Conservation (phyloP, 106 monocot genomes). For the Posidonia australis region DNA sequence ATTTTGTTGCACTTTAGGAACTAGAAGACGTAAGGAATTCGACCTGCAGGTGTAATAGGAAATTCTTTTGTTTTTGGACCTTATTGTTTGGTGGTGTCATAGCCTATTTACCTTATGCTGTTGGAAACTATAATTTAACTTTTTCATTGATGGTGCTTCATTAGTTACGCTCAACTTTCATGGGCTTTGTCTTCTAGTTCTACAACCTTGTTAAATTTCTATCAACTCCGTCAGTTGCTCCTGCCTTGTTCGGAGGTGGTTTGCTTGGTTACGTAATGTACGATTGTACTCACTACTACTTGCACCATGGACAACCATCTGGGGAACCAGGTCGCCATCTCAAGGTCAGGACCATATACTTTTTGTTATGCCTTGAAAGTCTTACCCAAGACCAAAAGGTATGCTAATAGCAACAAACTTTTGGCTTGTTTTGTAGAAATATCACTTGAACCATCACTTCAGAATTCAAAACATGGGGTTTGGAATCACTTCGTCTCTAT, state of each 20-base stretch:
- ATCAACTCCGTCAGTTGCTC: conserved; percentile 35
- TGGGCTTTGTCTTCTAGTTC: conserved; percentile 36
- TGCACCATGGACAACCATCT: conserved; percentile 79
- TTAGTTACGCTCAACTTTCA: no score
- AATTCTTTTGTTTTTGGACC: no score
- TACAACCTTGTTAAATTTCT: conserved; percentile 40
- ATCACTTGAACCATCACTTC: conserved; percentile 90
- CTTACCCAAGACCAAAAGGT: no score
- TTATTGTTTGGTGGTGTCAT: no score
- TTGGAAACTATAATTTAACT: no score
- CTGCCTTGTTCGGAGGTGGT: conserved; percentile 60
- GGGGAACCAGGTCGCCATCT: conserved; percentile 39
- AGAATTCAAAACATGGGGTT: conserved; percentile 64
- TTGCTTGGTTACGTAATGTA: conserved; percentile 87
- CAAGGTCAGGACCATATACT: conserved; percentile 37
- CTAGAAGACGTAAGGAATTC: no score
- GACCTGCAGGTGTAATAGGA: no score
- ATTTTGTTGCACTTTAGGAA: no score
- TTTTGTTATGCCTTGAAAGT: no score
- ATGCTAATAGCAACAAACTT: no score
- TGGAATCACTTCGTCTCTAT: conserved; percentile 74
- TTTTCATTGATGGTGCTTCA: no score
- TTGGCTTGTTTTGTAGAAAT: conserved; percentile 31
- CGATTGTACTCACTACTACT: conserved; percentile 93
- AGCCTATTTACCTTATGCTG: no score